Evolutionary conservation across 495 filamentous ascomycete genomes (phyloP).

Genomic region (Bacidia gigantensis): DNA sequence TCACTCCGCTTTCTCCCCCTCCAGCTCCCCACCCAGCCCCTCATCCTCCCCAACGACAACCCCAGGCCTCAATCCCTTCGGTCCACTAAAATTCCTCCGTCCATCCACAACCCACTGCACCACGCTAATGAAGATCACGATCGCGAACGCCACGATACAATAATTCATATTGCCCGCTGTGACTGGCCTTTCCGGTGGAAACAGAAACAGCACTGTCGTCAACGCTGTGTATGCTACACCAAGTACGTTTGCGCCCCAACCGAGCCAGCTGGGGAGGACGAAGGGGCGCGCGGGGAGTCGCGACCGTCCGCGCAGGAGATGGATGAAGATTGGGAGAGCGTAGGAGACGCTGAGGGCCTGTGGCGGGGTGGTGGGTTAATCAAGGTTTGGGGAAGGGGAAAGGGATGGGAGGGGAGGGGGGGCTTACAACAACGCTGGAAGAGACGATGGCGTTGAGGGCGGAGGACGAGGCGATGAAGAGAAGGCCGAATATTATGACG

Average conservation of each 20-base stretch:
- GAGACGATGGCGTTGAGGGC: constrained; percentile 53
- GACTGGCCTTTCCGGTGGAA: constrained; percentile 54
- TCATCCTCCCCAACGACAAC: background rate
- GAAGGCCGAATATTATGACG: constrained; percentile 55
- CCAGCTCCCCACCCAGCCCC: constrained; percentile 16
- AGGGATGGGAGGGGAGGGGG: too few species aligned
- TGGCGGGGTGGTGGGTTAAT: too few species aligned
- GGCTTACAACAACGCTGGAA: constrained; percentile 55
- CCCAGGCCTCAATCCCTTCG: constrained; percentile 35
- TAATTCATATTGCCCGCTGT: constrained; percentile 66
- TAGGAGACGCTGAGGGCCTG: constrained; percentile 59
- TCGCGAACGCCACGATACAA: constrained; percentile 54
- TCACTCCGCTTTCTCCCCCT: constrained; percentile 12
- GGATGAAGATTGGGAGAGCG: constrained; percentile 56
- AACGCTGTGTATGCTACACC: constrained; percentile 50
- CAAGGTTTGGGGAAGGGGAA: too few species aligned
- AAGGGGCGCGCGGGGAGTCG: constrained; percentile 52
- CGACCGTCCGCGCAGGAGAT: constrained; percentile 47
- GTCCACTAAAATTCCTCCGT: constrained; percentile 55
- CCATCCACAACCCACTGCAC: constrained; percentile 64
- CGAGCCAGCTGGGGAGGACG: constrained; percentile 40
- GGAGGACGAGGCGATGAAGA: constrained; percentile 60
- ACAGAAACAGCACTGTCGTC: constrained; percentile 63
- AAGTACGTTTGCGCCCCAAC: constrained; percentile 39
- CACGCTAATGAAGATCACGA: constrained; percentile 49